Base-by-base conservation (phyloP, 352 stramenopile species). In the Pythium guiyangense region DNA sequence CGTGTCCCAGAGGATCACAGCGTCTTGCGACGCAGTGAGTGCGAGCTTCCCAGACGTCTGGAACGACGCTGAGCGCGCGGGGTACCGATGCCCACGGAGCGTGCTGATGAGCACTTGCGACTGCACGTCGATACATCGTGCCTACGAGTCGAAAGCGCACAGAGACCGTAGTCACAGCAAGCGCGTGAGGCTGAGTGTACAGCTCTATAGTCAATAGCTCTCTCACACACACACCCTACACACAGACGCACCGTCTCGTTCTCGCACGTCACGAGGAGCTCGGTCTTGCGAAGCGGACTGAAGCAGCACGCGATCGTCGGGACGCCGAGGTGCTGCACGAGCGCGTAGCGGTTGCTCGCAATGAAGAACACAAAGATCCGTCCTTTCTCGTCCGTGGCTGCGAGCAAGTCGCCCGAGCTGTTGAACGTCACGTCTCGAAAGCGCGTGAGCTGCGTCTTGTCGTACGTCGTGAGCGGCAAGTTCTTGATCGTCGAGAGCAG, bases 1-100 rank as follows among this genome's bases (percentile, higher is more conserved):
- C 0, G 79, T 90, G 52, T 95, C 81, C 85, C 85, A 95, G 25
- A 95, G 57, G 56, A 92, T 92, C 4, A 93, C 83, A 1, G 79
- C 79, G 40, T 93, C 83, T 47, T 78, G 71, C 3, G 81, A 95
- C 0, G 81, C 79, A 2, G 81, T 93, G 18, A 95, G 70, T 15
- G 82, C 85, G 20, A 95, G 59, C 18, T 80, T 72, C 0, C 85
- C 84, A 0, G 83, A 85, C 22, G 71, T 71, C 52, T 95, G 83
- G 66, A 93, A 94, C 14, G 71, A 84, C 18, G 66, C 78, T 50
- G 70, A 85, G 15, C 58, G 61, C 31, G 79, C 74, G 2, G 80
- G 75, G 46, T 76, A 66, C 1, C 72, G 70, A 57, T 93, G 83
- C 8, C 83, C 85, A 49, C 76, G 68, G 11, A 92, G 60, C n/a